phyloP scores from a whole-genome alignment of 495 filamentous ascomycete genomes.

The Chaetomium fimeti region DNA sequence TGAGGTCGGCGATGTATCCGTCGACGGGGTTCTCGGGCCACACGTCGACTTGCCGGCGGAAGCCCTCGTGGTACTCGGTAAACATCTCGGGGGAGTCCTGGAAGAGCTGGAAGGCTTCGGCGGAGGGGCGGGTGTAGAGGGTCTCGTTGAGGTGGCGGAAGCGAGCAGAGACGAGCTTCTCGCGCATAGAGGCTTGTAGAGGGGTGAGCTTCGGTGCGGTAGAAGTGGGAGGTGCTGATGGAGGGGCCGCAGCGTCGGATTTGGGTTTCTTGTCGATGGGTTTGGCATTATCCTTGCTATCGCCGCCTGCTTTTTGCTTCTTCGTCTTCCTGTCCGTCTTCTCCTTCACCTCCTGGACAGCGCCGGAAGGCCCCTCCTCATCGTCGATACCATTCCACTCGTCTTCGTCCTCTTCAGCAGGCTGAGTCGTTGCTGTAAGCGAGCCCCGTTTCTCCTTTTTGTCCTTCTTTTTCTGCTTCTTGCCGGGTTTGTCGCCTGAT shows the following conservation, averaged over 20 bases:
- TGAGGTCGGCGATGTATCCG: constrained; percentile 68
- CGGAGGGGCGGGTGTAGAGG: constrained; percentile 87
- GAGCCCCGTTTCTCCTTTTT: constrained; percentile 41
- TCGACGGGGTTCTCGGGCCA: constrained; percentile 97
- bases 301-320: constrained; percentile 4
- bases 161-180: constrained; percentile 87
- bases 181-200: constrained; percentile 86
- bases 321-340: constrained; percentile 18
- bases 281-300: constrained; percentile 11
- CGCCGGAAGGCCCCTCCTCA: constrained; percentile 11
- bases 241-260: constrained; percentile 20
- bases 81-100: constrained; percentile 81
- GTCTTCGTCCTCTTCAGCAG: constrained; percentile 17
- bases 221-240: constrained; percentile 29
- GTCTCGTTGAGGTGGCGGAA: constrained; percentile 97
- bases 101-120: constrained; percentile 75
- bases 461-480: constrained; percentile 40
- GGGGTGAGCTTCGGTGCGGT: constrained; percentile 68
- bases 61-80: constrained; percentile 89
- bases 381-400: constrained; percentile 31
- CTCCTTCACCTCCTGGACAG: constrained; percentile 27
- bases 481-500: constrained; percentile 25
- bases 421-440: constrained; percentile 4
- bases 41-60: constrained; percentile 86
- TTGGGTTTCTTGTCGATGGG: constrained; percentile 17